Base-by-base conservation (phyloP, 768 basidiomycete species). In the Pleurotus cornucopiae region DNA sequence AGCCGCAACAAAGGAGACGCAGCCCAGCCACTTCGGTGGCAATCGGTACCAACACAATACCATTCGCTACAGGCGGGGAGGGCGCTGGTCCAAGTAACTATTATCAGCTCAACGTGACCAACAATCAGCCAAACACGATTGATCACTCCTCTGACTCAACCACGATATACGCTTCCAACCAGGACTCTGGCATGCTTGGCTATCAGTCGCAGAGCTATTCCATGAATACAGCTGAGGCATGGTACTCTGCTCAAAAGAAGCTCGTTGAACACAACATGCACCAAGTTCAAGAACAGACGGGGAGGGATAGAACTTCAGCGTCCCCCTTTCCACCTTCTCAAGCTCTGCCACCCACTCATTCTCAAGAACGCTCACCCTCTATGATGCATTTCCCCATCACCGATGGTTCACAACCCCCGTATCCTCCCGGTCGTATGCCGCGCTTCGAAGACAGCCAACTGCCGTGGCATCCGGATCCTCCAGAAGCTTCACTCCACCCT, bases 381-480 rank as follows among this genome's bases (percentile, higher is more conserved):
- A 38, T 52, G 37, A 30, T 52, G 14, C 51, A 52, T 39, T 52
- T 52, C 23, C 51, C 51, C 40, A 30, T 38, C 21, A 38, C 38
- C n/a, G 51, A 39, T 25, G 51, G 49, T 37, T 16, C 49, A 14
- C 49, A 30, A n/a, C 34, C 49, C 14, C 49, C 20, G 14, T 49
- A 49, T 49, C n/a, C 49, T 30, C n/a, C 51, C n/a, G 37, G 51
- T 25, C 51, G 37, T 23, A 12, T 52, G 20, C 51, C 51, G 12
- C 51, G 51, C 23, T 52, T 52, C 20, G 39, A 20, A 13, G 38
- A 39, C 9, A 37, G 26, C 20, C 38, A 34, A 12, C 38, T 52
- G 37, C 51, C 51, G 38, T 52, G 51, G 51, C 51, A 52, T 37
- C 51, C 51, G 40, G 51, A 52, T 40, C 51, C 51, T 9, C 51